These are phyloP conservation scores for Diplodia scrobiculata DNA, from an alignment of 2,329 filamentous ascomycete genomes.

Conservation along the genomic window DNA sequence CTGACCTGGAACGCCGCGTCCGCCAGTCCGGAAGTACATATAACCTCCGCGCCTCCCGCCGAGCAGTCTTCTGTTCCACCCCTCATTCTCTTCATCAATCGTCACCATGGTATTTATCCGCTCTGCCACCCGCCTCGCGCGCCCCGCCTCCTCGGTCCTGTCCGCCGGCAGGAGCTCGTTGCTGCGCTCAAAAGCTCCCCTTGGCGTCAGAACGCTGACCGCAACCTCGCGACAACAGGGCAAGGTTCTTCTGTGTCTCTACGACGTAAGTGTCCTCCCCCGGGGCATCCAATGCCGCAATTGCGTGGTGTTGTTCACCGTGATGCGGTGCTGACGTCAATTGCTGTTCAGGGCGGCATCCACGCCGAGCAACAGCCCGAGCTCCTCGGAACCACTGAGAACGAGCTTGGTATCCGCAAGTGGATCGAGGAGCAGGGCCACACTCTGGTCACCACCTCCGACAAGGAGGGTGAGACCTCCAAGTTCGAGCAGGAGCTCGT, in stretches of 20 bases:
- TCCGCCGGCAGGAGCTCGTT: constrained; percentile 49
- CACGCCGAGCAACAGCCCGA: constrained; percentile 86
- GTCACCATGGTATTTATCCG: constrained; percentile 64
- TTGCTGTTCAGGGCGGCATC: constrained; percentile 62
- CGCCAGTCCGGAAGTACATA: constrained; percentile 14
- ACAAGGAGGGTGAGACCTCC: constrained; percentile 94
- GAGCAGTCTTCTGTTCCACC: not conserved
- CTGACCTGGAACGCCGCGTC: constrained; percentile 15
- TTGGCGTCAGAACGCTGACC: constrained; percentile 63
- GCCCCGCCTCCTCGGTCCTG: constrained; percentile 57
- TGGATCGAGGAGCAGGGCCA: constrained; percentile 98
- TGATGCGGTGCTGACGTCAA: constrained; percentile 34
- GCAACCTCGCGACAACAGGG: constrained; percentile 73
- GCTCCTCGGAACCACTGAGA: constrained; percentile 93
- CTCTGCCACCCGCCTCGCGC: constrained; percentile 61
- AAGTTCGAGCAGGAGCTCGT: constrained; percentile 94
- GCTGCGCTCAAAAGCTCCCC: constrained; percentile 47
- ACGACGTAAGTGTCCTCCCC: constrained; percentile 67
- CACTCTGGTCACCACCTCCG: constrained; percentile 92
- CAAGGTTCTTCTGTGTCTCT: constrained; percentile 92
- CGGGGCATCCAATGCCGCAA: constrained; percentile 29
- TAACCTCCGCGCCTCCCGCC: constrained; percentile 1
- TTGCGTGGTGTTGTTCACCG: not conserved
- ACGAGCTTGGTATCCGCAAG: constrained; percentile 94
- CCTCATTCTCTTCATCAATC: constrained; percentile 28